Evolutionary conservation across 306 rosid species (phyloP).

Genomic region (Cicer bijugum): DNA sequence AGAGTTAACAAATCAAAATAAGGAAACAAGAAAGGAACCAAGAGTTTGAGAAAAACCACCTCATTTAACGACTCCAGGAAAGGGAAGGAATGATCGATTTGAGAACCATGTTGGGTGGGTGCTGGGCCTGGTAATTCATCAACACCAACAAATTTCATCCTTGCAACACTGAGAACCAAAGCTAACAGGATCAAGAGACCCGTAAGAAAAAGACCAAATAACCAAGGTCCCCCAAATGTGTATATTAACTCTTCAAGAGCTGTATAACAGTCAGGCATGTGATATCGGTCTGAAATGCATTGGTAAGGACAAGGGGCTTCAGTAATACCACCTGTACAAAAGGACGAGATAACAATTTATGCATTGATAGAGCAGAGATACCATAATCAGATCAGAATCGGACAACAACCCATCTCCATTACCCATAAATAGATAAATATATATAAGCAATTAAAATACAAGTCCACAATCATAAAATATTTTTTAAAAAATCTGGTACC

Average conservation of each 20-base stretch:
- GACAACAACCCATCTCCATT: not conserved
- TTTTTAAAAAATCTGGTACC: not conserved
- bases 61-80: conserved; percentile 94
- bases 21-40: conserved; percentile 34
- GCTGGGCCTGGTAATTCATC: conserved; percentile 92
- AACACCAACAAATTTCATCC: conserved; percentile 94
- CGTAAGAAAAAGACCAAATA: conserved; percentile 81
- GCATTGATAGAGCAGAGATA: conserved; percentile 13
- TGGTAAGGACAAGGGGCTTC: conserved; percentile 88
- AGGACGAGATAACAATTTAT: conserved; percentile 26
- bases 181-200: conserved; percentile 89
- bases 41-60: conserved; percentile 57
- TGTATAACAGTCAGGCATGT: conserved; percentile 93
- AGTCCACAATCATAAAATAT: conserved; percentile 11
- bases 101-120: conserved; percentile 96
- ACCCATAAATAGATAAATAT: not conserved
- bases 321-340: conserved; percentile 76
- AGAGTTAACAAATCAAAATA: conserved; percentile 27
- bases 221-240: conserved; percentile 98
- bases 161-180: conserved; percentile 91
- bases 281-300: conserved; percentile 95
- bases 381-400: not conserved
- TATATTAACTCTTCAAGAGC: conserved; percentile 95
- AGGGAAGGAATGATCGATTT: conserved; percentile 97
- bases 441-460: not conserved